Evolutionary conservation across 345 rosid species (phyloP), one percentile per base, ranked within the genome.

Genomic region (Noccaea bulbosa): DNA sequence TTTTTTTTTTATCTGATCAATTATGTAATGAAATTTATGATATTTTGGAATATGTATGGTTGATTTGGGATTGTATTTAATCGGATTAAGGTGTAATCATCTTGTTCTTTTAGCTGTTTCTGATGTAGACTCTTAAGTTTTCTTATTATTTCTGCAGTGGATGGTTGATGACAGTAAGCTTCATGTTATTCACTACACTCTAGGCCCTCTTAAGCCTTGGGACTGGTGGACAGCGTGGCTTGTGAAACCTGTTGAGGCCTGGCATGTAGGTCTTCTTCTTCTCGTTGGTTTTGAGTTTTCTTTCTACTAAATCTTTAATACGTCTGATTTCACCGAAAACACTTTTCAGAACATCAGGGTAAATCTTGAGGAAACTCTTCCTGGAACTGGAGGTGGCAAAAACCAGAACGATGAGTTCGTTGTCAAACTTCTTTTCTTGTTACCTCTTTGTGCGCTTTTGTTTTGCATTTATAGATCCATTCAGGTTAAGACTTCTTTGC

Each of bases 181-280:
- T 46, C 88, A 69, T 71, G 86, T 93, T 37, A 93, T 93, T 83
- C 98, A 93, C 82, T 93, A 93, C 61, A 93, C 97, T 3, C 96
- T 93, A 69, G 97, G 98, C 44, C 96, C 96, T 41, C 90, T 91
- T 44, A 93, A 93, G 73, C 97, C 98, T 53, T 93, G 98, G 98
- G 98, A 93, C 77, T 93, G 98, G 96, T 91, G 94, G 94, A 93
- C 98, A 56, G 89, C 97, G 8, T 93, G 98, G 98, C 88, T 93
- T 16, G 78, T 93, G 67, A 91, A 91, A 80, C 98, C 93, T 20
- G 98, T 93, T 72, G 96, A 91, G 72, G 88, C 90, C 62, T 93
- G 98, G 98, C 98, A 91, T 84, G 97, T 93, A 82, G 3, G 52
- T 77, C 53, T 57, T 33, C 39, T 39, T 34, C 62, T 60, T 68